phyloP scores from a whole-genome alignment of 2,329 filamentous ascomycete species.

The Exophiala spinifera region DNA sequence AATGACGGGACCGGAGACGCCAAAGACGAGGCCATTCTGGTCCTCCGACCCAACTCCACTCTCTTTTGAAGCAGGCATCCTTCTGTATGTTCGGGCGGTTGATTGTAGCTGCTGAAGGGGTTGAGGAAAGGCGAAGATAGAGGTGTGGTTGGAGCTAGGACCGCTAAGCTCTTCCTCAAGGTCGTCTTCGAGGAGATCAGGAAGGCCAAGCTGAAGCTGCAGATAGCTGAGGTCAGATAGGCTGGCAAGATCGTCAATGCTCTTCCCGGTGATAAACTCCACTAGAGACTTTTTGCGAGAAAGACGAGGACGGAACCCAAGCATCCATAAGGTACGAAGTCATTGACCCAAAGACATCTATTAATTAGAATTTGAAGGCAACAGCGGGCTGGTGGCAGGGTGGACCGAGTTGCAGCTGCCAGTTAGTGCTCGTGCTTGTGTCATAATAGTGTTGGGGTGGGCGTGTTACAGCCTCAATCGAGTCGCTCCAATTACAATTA shows the following conservation, averaged over 20 bases:
- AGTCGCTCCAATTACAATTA: too few relatives aligned
- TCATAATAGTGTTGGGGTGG: too few relatives aligned
- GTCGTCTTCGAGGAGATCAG: slow-evolving; percentile 36
- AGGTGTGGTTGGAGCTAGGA: slow-evolving; percentile 35
- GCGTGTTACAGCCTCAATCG: too few relatives aligned
- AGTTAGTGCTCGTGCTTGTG: too few relatives aligned
- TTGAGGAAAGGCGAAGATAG: slow-evolving; percentile 30
- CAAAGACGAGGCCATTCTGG: slow-evolving; percentile 65
- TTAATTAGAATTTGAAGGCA: slow-evolving; percentile 4
- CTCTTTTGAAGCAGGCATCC: slow-evolving; percentile 44
- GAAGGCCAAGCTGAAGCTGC: slow-evolving; percentile 24
- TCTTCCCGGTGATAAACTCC: slow-evolving; percentile 56
- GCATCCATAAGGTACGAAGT: slow-evolving; percentile 20
- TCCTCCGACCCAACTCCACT: slow-evolving; percentile 50
- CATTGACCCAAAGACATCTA: slow-evolving; percentile 8
- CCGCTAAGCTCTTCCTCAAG: slow-evolving; percentile 39
- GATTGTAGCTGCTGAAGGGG: slow-evolving; percentile 29
- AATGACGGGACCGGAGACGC: slow-evolving; percentile 81
- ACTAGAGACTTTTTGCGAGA: slow-evolving; percentile 41
- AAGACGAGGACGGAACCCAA: slow-evolving; percentile 26
- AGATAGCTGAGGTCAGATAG: slow-evolving; percentile 29
- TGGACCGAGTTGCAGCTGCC: background rate
- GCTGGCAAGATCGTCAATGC: slow-evolving; percentile 43
- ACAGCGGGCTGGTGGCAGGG: slow-evolving; percentile 5
- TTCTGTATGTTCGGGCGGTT: slow-evolving; percentile 34